phyloP scores from a whole-genome alignment of 2,329 filamentous ascomycete genomes.

The Phoma sp. region DNA sequence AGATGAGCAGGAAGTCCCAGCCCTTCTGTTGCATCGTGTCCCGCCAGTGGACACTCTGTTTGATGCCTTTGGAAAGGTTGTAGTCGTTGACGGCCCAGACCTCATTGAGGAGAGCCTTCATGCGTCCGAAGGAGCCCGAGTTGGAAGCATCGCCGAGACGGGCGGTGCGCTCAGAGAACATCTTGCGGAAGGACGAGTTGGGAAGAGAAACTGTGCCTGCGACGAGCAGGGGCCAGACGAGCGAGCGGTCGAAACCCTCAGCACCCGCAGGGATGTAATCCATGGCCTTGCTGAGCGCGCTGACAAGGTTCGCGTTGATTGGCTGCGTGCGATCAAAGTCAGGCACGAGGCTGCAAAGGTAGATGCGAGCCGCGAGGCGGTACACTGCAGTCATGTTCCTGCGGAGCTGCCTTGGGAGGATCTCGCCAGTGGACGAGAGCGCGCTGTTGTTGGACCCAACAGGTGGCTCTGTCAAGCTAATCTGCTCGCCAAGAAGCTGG shows the following conservation, averaged over 20 bases:
- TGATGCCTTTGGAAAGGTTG: slow-evolving; percentile 54
- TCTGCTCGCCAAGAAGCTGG: slow-evolving; percentile 82
- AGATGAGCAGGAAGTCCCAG: slow-evolving; percentile 94
- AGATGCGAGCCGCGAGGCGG: slow-evolving; percentile 90
- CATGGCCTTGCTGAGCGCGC: slow-evolving; percentile 77
- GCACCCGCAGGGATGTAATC: slow-evolving; percentile 82
- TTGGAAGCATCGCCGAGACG: slow-evolving; percentile 77
- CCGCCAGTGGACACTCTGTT: slow-evolving; percentile 86
- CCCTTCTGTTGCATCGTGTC: slow-evolving; percentile 89
- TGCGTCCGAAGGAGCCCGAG: slow-evolving; percentile 85
- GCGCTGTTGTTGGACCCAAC: slow-evolving; percentile 56
- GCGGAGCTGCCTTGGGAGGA: slow-evolving; percentile 82
- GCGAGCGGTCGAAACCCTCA: slow-evolving; percentile 83
- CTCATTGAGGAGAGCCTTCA: slow-evolving; percentile 78
- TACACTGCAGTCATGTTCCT: slow-evolving; percentile 90
- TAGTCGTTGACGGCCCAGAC: slow-evolving; percentile 80
- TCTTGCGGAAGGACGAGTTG: slow-evolving; percentile 74
- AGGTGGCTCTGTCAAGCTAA: slow-evolving; percentile 76
- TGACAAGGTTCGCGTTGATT: slow-evolving; percentile 77
- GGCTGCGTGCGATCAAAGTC: slow-evolving; percentile 78
- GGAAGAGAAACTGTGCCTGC: slow-evolving; percentile 79
- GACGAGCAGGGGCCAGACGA: slow-evolving; percentile 92
- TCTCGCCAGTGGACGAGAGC: slow-evolving; percentile 68
- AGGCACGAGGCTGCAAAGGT: slow-evolving; percentile 93
- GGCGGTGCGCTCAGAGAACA: slow-evolving; percentile 76